Evolutionary conservation across 176 grass and related monocot species (phyloP), one percentile per base, ranked within the genome.

Genomic region (Otatea glauca): DNA sequence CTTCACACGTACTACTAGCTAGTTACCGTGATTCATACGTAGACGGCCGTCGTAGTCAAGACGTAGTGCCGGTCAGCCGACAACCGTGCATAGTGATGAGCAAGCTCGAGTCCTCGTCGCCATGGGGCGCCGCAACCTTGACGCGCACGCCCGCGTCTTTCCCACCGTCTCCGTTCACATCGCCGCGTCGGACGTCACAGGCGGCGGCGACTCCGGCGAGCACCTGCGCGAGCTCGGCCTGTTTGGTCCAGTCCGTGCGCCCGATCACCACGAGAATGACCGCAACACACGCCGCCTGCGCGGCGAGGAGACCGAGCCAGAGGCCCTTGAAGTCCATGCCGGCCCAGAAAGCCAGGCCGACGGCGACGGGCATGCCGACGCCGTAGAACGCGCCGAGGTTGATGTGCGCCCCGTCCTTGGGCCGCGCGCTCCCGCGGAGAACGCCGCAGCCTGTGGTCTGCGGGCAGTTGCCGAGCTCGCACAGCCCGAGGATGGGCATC

Each of bases 381-480:
- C 59, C 90, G 75, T 99, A 99, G 84, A 99, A 99, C 14, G 97
- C 94, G 18, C 84, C 78, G 5, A 99, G 89, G 78, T 99, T 99
- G 73, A 99, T 74, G 64, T 84, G 84, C 6, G 97, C 97, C 14
- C 90, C 97, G 35, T 91, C 80, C 82, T 91, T 94, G 1, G 93
- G 97, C n/a, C 90, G 73, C 16, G 97, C 97, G 62, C 97, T 91
- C 0, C 96, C 97, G 2, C 97, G 83, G 68, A 99, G 87, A 49
- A 99, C 97, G 15, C 96, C 97, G 81, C 97, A 99, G 7, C 97
- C 90, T 7, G 97, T 92, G 38, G 97, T 99, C 90, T 99, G 97
- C 63, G 97, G 97, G 58, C 97, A 99, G 58, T 99, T 99, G 11
- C 97, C 93, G 62, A 99, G 76, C 89, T 99, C 97, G 79, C 97